These are phyloP conservation scores for Fraxinus quadrangulata DNA, from an alignment of 257 asterid genomes.

Conservation along the genomic window DNA sequence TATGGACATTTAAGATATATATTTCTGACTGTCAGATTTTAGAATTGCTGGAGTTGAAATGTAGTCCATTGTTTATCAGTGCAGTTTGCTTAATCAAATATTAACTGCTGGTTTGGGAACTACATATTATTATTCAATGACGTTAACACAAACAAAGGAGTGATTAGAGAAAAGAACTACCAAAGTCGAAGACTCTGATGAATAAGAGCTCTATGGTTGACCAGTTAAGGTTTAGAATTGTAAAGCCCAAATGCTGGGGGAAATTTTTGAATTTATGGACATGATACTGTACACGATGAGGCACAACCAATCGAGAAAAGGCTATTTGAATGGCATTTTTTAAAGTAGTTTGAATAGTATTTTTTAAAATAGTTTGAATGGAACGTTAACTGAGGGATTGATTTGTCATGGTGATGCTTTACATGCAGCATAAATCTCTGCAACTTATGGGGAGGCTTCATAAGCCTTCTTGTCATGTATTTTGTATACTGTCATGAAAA, in stretches of 20 bases:
- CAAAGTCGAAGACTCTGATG: neutral
- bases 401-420: neutral
- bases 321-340: neutral
- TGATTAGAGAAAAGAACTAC: neutral
- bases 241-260: neutral
- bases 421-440: neutral
- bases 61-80: neutral
- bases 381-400: neutral
- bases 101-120: neutral
- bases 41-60: no score
- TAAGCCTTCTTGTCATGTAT: neutral
- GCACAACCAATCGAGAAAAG: neutral
- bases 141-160: neutral
- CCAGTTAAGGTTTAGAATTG: neutral
- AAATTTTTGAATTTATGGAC: neutral
- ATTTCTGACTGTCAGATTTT: no score
- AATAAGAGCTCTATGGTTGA: neutral
- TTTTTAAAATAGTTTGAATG: neutral
- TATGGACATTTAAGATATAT: neutral
- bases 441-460: neutral
- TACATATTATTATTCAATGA: neutral
- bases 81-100: neutral
- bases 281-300: neutral
- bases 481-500: conserved; percentile 6
- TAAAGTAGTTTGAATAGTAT: neutral